Percentiles rank a stretch among this genome's conserved stretches.
These are phyloP conservation scores for Paraleonurus japonicus DNA, from an alignment of 257 asterid species.

Conservation along the genomic window DNA sequence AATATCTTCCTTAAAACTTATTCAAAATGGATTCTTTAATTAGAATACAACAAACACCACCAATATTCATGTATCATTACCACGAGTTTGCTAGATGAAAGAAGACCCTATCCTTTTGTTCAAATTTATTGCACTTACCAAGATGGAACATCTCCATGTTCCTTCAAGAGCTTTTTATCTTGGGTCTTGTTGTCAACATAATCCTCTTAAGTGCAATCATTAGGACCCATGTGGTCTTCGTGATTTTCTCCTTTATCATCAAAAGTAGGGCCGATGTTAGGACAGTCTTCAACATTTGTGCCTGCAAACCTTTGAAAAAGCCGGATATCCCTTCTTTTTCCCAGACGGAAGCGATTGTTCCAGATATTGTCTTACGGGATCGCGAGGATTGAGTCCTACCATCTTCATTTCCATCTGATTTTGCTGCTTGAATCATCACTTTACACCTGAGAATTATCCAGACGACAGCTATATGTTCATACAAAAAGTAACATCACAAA, in stretches of 20 bases:
- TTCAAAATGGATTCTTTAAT: conserved; percentile 14
- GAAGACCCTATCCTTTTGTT: conserved; percentile 9
- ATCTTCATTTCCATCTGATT: conserved; percentile 51
- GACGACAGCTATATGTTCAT: background rate
- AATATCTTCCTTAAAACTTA: conserved; percentile 12
- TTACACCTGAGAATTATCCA: conserved; percentile 60
- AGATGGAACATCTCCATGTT: background rate
- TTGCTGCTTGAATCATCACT: conserved; percentile 84
- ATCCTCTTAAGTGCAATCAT: conserved; percentile 59
- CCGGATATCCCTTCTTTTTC: conserved; percentile 74
- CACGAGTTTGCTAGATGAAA: conserved; percentile 4
- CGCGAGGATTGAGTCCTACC: conserved; percentile 30
- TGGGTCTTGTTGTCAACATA: conserved; percentile 45
- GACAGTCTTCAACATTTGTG: conserved; percentile 88
- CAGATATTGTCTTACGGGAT: conserved; percentile 56
- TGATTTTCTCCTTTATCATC: conserved; percentile 89
- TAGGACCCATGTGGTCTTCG: conserved; percentile 79
- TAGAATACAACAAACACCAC: conserved; percentile 14
- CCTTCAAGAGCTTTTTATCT: conserved; percentile 45
- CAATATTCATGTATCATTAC: conserved; percentile 6
- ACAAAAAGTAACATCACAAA: conserved; percentile 9
- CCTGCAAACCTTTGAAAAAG: conserved; percentile 86
- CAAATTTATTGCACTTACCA: conserved; percentile 24
- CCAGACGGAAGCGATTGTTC: conserved; percentile 60
- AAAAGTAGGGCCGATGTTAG: conserved; percentile 76